Evolutionary conservation across 768 basidiomycete species (phyloP).

Genomic region (Hygrocybe coccinea): DNA sequence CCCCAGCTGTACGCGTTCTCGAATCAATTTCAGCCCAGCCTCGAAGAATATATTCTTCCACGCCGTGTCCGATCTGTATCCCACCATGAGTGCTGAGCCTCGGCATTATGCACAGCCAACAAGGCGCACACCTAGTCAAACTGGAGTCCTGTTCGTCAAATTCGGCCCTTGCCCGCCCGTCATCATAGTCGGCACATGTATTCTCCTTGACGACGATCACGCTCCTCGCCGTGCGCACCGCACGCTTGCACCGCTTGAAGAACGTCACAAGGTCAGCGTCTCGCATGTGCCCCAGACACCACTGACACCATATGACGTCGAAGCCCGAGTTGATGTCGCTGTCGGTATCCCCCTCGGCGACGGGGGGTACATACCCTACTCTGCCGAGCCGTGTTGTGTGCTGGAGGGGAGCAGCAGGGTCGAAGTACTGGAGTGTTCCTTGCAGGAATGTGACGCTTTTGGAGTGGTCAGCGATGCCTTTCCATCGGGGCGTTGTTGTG

Average conservation of each 20-base stretch:
- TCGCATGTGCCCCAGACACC: constrained; percentile 88
- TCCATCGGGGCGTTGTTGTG: constrained; percentile 47
- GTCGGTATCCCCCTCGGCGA: constrained; percentile 17
- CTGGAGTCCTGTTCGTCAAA: constrained; percentile 90
- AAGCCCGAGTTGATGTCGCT: constrained; percentile 56
- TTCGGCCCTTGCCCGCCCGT: constrained; percentile 46
- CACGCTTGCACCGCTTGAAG: constrained; percentile 55
- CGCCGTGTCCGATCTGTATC: constrained; percentile 67
- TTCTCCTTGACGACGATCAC: constrained; percentile 93
- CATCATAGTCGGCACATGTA: constrained; percentile 54
- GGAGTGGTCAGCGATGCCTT: constrained; percentile 53
- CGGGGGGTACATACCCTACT: constrained; percentile 56
- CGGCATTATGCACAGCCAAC: neutral
- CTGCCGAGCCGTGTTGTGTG: constrained; percentile 53
- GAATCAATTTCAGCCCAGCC: constrained; percentile 67
- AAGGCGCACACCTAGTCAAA: constrained; percentile 67
- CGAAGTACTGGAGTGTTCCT: constrained; percentile 74
- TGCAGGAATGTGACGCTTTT: constrained; percentile 79
- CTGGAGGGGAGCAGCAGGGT: constrained; percentile 62
- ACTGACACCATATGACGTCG: constrained; percentile 95
- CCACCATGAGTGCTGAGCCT: neutral
- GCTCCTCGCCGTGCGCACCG: constrained; percentile 54
- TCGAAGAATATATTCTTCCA: constrained; percentile 73
- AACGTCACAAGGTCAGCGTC: constrained; percentile 75
- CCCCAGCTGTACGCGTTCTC: constrained; percentile 76